A percentile compares a stretch with the other conserved stretches of the same genome.
Evolutionary conservation across 2,329 filamentous ascomycete species (phyloP).

Genomic region (Fusarium cyanostomum): DNA sequence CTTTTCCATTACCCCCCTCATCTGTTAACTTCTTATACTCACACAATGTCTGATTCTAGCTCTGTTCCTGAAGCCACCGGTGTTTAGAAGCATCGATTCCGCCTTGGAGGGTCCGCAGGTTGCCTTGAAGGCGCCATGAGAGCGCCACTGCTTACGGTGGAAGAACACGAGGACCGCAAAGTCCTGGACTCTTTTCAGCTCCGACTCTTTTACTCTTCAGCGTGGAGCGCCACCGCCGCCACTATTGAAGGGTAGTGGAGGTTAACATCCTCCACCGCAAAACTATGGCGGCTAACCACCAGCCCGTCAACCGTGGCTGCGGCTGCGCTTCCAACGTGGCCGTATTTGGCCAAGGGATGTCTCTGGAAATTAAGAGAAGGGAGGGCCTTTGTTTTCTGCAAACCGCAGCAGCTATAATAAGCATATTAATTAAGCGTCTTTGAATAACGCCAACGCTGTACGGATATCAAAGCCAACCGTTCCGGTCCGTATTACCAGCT

Average conservation of each 20-base stretch:
- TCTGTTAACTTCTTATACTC: conserved; percentile 6
- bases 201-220: neutral
- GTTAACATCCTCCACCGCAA: neutral
- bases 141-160: neutral
- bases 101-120: neutral
- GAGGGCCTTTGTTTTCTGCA: neutral
- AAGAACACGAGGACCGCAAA: neutral
- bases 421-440: conserved; percentile 2
- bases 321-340: neutral
- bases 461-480: neutral
- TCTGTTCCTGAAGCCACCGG: neutral
- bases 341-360: neutral
- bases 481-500: neutral
- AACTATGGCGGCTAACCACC: no score
- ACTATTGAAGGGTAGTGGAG: neutral
- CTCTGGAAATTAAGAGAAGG: neutral
- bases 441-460: neutral
- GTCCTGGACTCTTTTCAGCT: neutral
- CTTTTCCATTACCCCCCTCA: neutral
- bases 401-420: neutral
- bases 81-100: neutral
- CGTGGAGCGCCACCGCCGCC: neutral
- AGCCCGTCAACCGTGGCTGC: neutral
- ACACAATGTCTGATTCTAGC: neutral
- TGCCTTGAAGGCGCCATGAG: neutral